These are phyloP conservation scores for Trametes cinnabarina DNA, from an alignment of 768 basidiomycete genomes.

Conservation along the genomic window DNA sequence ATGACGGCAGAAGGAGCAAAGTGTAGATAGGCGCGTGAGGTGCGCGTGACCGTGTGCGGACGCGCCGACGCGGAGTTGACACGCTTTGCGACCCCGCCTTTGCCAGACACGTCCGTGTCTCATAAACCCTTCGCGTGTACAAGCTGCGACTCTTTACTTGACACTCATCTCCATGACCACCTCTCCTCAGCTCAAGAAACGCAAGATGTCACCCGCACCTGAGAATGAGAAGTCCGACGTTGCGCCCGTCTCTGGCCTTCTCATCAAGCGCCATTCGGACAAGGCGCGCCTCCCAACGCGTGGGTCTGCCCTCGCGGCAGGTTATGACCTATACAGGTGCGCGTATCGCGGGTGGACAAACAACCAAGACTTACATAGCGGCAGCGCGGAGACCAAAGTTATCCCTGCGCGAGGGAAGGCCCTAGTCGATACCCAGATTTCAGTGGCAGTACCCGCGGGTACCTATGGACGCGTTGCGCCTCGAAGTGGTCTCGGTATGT, in stretches of 20 bases:
- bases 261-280: conserved; percentile 82
- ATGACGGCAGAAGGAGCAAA: background rate
- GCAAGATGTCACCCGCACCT: conserved; percentile 50
- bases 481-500: conserved; percentile 87
- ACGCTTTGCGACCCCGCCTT: conserved; percentile 35
- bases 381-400: conserved; percentile 78
- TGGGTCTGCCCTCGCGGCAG: conserved; percentile 84
- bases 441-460: conserved; percentile 88
- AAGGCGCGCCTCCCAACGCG: conserved; percentile 84
- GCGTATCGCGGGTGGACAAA: conserved; percentile 1
- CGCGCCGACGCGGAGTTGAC: conserved; percentile 38
- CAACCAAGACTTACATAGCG: background rate
- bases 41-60: conserved; percentile 15
- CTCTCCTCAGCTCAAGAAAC: conserved; percentile 45
- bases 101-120: conserved; percentile 22
- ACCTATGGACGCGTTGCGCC: conserved; percentile 98
- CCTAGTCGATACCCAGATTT: conserved; percentile 85
- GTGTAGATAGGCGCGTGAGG: background rate
- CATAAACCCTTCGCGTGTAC: conserved; percentile 8
- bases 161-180: conserved; percentile 18
- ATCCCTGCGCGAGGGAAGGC: conserved; percentile 92
- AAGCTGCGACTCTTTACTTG: background rate
- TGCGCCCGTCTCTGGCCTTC: conserved; percentile 51
- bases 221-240: conserved; percentile 28
- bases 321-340: conserved; percentile 95